Percentiles rank a stretch among this genome's conserved stretches.
phyloP scores from a whole-genome alignment of 345 rosid species.

The Euphorbia lathyris region DNA sequence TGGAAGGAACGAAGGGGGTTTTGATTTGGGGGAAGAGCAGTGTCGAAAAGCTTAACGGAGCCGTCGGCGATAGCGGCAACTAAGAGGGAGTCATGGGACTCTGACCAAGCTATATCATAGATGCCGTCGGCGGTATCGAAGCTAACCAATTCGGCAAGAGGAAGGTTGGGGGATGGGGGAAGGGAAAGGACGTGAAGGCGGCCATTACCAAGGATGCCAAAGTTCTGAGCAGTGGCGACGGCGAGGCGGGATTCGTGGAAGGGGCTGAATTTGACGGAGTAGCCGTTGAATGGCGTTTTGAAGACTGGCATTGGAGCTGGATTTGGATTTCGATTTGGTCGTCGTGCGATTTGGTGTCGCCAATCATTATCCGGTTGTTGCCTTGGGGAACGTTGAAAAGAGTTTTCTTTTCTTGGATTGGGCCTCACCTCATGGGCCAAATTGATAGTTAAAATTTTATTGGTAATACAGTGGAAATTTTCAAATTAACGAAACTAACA shows the following conservation, averaged over 20 bases:
- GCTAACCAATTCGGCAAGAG: slow-evolving; percentile 46
- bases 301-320: slow-evolving; percentile 57
- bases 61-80: slow-evolving; percentile 82
- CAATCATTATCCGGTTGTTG: background rate
- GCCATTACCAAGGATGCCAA: slow-evolving; percentile 93
- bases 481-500: too few relatives aligned
- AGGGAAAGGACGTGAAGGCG: slow-evolving; percentile 84
- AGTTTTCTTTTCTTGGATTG: background rate
- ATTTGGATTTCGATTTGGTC: background rate
- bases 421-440: background rate
- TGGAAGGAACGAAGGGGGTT: slow-evolving; percentile 80
- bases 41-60: slow-evolving; percentile 80
- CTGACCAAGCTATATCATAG: slow-evolving; percentile 88
- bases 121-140: slow-evolving; percentile 89
- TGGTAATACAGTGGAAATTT: too few relatives aligned
- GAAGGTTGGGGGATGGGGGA: slow-evolving; percentile 48
- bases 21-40: slow-evolving; percentile 61
- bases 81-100: slow-evolving; percentile 87
- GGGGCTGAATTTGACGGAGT: slow-evolving; percentile 88
- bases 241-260: slow-evolving; percentile 83
- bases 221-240: slow-evolving; percentile 88
- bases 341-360: background rate
- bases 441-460: too few relatives aligned
- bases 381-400: background rate
- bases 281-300: slow-evolving; percentile 80